These are phyloP conservation scores for Aureobasidium lini DNA, from an alignment of 2,329 filamentous ascomycete genomes.

Conservation along the genomic window DNA sequence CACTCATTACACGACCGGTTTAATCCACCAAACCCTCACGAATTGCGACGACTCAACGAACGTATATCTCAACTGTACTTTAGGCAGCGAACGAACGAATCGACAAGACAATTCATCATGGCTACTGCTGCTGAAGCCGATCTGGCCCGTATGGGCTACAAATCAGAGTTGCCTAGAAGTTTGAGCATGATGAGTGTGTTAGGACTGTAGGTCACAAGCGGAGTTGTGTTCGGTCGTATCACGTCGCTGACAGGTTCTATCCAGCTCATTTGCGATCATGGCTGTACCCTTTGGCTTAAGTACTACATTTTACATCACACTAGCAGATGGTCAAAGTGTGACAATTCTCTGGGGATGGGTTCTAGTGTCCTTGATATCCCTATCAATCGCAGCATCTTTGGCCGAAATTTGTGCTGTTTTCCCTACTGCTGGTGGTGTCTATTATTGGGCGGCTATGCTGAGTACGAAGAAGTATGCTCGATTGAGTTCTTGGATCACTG, in stretches of 20 bases:
- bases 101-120: conserved; percentile 18
- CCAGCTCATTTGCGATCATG: conserved; percentile 63
- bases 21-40: no score
- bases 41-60: neutral
- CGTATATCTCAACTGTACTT: no score
- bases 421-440: conserved; percentile 61
- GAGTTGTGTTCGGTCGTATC: conserved; percentile 19
- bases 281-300: conserved; percentile 61
- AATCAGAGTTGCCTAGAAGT: conserved; percentile 57
- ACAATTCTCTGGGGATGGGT: conserved; percentile 66
- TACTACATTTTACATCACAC: conserved; percentile 61
- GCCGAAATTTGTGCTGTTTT: conserved; percentile 64
- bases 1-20: no score
- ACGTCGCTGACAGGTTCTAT: conserved; percentile 18
- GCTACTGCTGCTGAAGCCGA: conserved; percentile 47
- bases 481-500: conserved; percentile 61
- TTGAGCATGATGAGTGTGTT: conserved; percentile 63
- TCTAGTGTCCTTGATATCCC: conserved; percentile 55
- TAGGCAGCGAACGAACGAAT: no score
- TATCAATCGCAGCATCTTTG: conserved; percentile 57
- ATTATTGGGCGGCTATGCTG: conserved; percentile 63
- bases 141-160: conserved; percentile 61
- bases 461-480: conserved; percentile 58
- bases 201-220: conserved; percentile 37
- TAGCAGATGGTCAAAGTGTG: conserved; percentile 61